phyloP scores from a whole-genome alignment of 2,329 filamentous ascomycete species.

The Fusarium tuaranense region DNA sequence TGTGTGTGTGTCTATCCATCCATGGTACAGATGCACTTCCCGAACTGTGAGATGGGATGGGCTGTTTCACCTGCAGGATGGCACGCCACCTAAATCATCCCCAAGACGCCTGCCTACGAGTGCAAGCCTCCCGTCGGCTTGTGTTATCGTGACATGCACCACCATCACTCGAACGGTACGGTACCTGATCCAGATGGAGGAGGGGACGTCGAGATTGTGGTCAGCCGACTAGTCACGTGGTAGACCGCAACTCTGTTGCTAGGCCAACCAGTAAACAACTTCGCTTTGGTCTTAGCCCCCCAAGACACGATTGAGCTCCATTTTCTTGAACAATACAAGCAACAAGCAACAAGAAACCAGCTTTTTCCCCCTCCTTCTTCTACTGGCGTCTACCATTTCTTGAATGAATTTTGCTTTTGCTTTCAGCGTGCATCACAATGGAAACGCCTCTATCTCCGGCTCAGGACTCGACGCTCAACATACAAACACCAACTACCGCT shows the following conservation, averaged over 20 bases:
- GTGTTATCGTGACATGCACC: constrained; percentile 7
- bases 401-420: constrained; percentile 24
- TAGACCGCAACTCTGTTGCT: constrained; percentile 22
- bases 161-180: background rate
- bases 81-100: background rate
- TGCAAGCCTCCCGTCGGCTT: background rate
- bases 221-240: constrained; percentile 20
- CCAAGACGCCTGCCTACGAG: background rate
- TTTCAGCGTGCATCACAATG: constrained; percentile 41
- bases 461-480: constrained; percentile 42
- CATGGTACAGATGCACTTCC: background rate
- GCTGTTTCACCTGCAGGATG: constrained; percentile 7
- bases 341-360: constrained; percentile 24
- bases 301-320: constrained; percentile 19
- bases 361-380: constrained; percentile 5
- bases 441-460: constrained; percentile 43
- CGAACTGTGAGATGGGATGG: constrained; percentile 1
- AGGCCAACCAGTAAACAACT: constrained; percentile 36
- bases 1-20: background rate
- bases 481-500: constrained; percentile 39
- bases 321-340: constrained; percentile 26
- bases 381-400: constrained; percentile 12
- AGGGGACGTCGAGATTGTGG: background rate
- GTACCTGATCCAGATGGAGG: background rate
- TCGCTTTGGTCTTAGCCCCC: constrained; percentile 21